Evolutionary conservation across 257 asterid genomes (phyloP).

Genomic region (Nicotiana otophora): DNA sequence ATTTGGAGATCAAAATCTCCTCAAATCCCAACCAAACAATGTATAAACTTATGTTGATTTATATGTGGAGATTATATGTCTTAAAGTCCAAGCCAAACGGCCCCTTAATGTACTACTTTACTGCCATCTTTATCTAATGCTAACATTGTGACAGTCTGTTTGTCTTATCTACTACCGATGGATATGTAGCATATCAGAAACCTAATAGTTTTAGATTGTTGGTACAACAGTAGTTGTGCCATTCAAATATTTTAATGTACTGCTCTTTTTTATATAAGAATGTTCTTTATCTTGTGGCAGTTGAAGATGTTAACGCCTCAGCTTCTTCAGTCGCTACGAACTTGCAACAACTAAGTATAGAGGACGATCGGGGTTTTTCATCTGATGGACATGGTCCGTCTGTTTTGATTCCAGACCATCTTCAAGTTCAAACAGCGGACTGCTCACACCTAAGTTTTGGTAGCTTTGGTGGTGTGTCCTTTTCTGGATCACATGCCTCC

Average conservation of each 20-base stretch:
- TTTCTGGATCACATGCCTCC: constrained; percentile 45
- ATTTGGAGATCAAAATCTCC: too few relatives aligned
- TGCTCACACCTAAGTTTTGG: constrained; percentile 93
- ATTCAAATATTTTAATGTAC: neutral
- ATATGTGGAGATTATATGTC: too few relatives aligned
- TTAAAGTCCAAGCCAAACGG: too few relatives aligned
- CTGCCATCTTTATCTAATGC: neutral
- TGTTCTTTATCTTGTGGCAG: constrained; percentile 37
- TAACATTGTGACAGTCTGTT: neutral
- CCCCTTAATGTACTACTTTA: neutral
- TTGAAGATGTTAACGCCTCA: constrained; percentile 38
- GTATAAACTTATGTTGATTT: too few relatives aligned
- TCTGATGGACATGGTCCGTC: constrained; percentile 51
- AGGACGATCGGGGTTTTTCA: constrained; percentile 38
- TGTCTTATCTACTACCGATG: neutral
- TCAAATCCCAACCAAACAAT: too few relatives aligned
- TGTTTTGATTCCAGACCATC: constrained; percentile 73
- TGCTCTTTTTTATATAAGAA: neutral
- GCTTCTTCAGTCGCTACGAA: constrained; percentile 49
- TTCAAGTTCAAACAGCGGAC: constrained; percentile 70
- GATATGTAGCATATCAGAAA: constrained; percentile 4
- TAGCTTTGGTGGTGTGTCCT: constrained; percentile 48
- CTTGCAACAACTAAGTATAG: constrained; percentile 49
- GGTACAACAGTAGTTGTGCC: neutral
- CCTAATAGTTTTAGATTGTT: neutral